Evolutionary conservation across 768 basidiomycete species (phyloP), one percentile per base, ranked within the genome.

Genomic region (Kwoniella dendrophila): DNA sequence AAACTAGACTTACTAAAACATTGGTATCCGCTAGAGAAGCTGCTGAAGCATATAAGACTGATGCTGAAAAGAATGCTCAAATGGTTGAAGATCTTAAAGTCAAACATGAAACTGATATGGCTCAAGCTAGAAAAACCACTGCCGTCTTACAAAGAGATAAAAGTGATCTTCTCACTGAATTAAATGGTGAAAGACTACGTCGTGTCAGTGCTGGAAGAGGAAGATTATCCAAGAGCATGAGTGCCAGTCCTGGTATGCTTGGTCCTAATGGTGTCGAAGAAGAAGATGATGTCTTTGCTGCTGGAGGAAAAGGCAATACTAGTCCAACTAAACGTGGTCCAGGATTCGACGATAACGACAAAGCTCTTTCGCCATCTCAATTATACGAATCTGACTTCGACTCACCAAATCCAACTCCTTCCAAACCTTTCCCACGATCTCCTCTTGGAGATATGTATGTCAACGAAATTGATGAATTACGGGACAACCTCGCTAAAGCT

Each of bases 21-120:
- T 87, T 97, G 59, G 84, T 88, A 20, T 80, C 83, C 3, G 80
- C 89, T 1, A 87, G 90, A 24, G 90, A 94, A 72, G 77, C 86
- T 6, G 83, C 85, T 18, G 96, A 98, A 72, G 84, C 86, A 47
- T 86, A 90, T 81, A 95, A 95, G 82, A 90, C 86, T 68, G 94
- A 96, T 74, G 80, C 83, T 1, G 91, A 94, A 64, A 86, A 88
- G 27, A 83, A 90, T 48, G 83, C 85, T 64, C 80, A 80, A 44
- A 74, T 83, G 4, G 79, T 88, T 22, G 86, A 87, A 47, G 90
- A 91, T 53, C 82, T 92, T 76, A 91, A 90, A 75, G 84, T 85
- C 55, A 94, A 92, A 77, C 93, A 97, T 73, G 95, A 98, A 80
- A 92, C 92, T 14, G 92, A 96, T 65, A 85, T 97, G 60, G 96